Percentiles rank a stretch among this genome's conserved stretches.
phyloP scores from a whole-genome alignment of 169 alveolate species.

The Hepatocystis sp. region DNA sequence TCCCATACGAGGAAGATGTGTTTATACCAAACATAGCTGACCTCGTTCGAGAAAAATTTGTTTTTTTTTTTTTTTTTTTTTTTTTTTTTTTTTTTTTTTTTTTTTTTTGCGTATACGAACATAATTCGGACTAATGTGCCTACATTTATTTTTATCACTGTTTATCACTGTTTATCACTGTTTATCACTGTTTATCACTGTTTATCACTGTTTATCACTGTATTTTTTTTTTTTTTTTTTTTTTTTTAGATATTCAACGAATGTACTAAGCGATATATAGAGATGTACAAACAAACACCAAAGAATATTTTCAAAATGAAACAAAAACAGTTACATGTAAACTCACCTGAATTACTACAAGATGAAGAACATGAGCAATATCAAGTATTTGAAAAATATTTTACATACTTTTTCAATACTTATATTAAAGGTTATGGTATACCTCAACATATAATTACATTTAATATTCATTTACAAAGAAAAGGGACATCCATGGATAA shows the following conservation, averaged over 20 bases:
- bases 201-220: too few relatives aligned
- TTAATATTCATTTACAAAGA: slow-evolving; percentile 88
- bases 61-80: too few relatives aligned
- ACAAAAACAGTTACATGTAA: slow-evolving; percentile 8
- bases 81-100: too few relatives aligned
- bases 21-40: too few relatives aligned
- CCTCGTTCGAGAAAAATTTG: too few relatives aligned
- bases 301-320: slow-evolving; percentile 70
- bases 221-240: too few relatives aligned
- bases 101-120: too few relatives aligned
- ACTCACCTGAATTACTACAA: not conserved
- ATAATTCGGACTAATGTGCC: too few relatives aligned
- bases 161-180: too few relatives aligned
- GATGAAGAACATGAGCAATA: slow-evolving; percentile 80
- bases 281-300: slow-evolving; percentile 56
- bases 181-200: too few relatives aligned
- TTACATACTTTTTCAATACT: slow-evolving; percentile 73
- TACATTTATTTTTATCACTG: too few relatives aligned
- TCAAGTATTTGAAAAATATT: slow-evolving; percentile 68
- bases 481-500: slow-evolving; percentile 91
- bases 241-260: slow-evolving; percentile 27
- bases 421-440: slow-evolving; percentile 81
- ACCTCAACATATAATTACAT: slow-evolving; percentile 83
- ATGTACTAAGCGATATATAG: slow-evolving; percentile 61
- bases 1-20: too few relatives aligned